Base-by-base conservation (phyloP, 495 filamentous ascomycete genomes). In the Aspergillus affinis region DNA sequence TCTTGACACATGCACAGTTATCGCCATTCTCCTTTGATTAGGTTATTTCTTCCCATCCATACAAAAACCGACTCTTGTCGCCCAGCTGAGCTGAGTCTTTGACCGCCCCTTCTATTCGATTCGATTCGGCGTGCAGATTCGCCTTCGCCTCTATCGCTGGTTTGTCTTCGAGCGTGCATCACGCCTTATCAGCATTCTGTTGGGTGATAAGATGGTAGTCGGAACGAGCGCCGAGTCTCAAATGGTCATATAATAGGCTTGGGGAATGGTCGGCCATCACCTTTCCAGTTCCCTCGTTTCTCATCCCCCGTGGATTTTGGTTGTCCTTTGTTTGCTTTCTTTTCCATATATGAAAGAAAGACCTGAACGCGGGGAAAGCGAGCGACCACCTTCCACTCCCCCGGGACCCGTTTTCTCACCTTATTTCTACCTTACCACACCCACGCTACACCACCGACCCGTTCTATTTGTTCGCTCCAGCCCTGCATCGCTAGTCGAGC, bases 181-280 rank as follows among this genome's bases (percentile, higher is more conserved):
- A 63, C 51, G 55, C 49, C 41, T 55, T 55, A 54, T 48, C 58
- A 19, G 26, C 18, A 19, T 49, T 47, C 23, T 30, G 51, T 54
- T 21, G 58, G 51, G 50, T 47, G 57, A 48, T 59, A 50, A 41
- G n/a, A 41, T 13, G 12, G 36, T 10, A 41, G 15, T 41, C 36
- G 36, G 36, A 41, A 12, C 13, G 8, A 41, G 36, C 1, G 36
- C 10, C 13, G 36, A 41, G 36, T 41, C 13, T 2, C 13, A 41
- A 41, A 15, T 15, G 3, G 36, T 32, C 36, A 41, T 41, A 41
- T 41, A 41, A 41, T 41, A 41, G 12, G 36, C 36, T 10, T 41
- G 36, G 36, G 36, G 36, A 15, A 41, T 17, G 36, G 36, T 41
- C 12, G 36, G 36, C 8, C 36, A 41, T 41, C 36, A 10, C 2